Evolutionary conservation across 2,329 filamentous ascomycete genomes (phyloP), one percentile per base, ranked within the genome.

Genomic region (Westerdykella aurantiaca): DNA sequence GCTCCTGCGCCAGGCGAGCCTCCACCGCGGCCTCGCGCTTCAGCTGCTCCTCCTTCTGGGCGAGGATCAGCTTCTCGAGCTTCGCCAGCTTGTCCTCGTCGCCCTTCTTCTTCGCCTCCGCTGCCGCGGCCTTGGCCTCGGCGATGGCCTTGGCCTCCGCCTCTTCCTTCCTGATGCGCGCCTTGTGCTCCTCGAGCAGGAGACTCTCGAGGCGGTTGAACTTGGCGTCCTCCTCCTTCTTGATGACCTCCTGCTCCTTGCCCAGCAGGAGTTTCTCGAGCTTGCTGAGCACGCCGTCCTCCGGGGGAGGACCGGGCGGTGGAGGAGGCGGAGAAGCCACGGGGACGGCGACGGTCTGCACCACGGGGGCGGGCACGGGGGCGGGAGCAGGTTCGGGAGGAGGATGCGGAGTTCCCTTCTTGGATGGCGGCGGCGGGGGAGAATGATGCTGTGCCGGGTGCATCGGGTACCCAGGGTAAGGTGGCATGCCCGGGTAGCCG

Each of bases 131-230:
- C 12, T 50, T 54, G 13, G 64, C 64, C 7, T 68, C 63, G 23
- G 58, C 58, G 1, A 58, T 58, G 25, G 59, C 63, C 39, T 62
- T 50, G 34, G 57, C 56, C 49, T 66, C 66, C 4, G 58, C 59
- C 25, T 56, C 60, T n/a, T 66, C 61, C 45, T 66, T 68, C 17
- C 60, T 53, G 10, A 64, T 57, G 17, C 56, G 58, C n/a, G 64
- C 64, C 38, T 65, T 57, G 41, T 65, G 60, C 39, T 69, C 62
- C 6, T 50, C 50, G 31, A 67, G 56, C 29, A 69, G 59, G 21
- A 69, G 49, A 14, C 52, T 51, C 46, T 69, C 63, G 2, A 69
- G 56, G 18, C 64, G 61, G 37, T 58, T 58, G 39, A 69, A 65
- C 25, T 66, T 66, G 23, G 58, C 60, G 21, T 60, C 48, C 42